These are phyloP conservation scores for Fagus sylvatica DNA, from an alignment of 306 rosid species.

Conservation along the genomic window DNA sequence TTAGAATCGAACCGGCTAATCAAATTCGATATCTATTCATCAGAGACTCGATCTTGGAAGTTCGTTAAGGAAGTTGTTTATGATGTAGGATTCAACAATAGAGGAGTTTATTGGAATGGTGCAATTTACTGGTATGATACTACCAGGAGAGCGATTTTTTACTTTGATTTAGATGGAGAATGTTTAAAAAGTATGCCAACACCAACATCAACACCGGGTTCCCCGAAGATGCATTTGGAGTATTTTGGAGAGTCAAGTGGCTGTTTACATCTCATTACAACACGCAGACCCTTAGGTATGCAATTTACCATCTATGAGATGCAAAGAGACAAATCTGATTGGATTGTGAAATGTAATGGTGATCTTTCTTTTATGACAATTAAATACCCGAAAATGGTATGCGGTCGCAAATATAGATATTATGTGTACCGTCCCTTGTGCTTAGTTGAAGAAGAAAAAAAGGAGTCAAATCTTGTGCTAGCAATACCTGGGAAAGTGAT, in stretches of 20 bases:
- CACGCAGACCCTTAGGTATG: background rate
- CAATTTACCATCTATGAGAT: conserved; percentile 10
- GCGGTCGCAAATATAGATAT: background rate
- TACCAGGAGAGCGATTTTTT: background rate
- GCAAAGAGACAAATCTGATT: conserved; percentile 20
- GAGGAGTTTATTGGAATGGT: conserved; percentile 18
- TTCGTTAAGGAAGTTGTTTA: background rate
- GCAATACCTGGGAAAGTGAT: background rate
- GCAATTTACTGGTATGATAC: conserved; percentile 16
- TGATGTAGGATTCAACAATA: background rate
- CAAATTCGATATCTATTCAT: conserved; percentile 20
- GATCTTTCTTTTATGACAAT: background rate
- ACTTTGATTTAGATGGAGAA: conserved; percentile 9
- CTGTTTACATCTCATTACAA: conserved; percentile 5
- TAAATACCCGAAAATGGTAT: background rate
- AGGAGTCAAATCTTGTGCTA: conserved; percentile 7
- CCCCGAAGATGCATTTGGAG: background rate
- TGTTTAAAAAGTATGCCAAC: conserved; percentile 8
- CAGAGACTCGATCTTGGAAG: conserved; percentile 20
- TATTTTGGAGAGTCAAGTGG: conserved; percentile 17
- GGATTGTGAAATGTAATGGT: conserved; percentile 15
- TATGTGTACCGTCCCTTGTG: background rate
- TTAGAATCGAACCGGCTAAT: background rate
- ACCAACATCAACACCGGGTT: no score
- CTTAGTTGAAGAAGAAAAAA: background rate